A percentile compares a stretch with the other conserved stretches of the same genome.
These are phyloP conservation scores for Calocybe gangraenosa DNA, from an alignment of 768 basidiomycete genomes.

Conservation along the genomic window DNA sequence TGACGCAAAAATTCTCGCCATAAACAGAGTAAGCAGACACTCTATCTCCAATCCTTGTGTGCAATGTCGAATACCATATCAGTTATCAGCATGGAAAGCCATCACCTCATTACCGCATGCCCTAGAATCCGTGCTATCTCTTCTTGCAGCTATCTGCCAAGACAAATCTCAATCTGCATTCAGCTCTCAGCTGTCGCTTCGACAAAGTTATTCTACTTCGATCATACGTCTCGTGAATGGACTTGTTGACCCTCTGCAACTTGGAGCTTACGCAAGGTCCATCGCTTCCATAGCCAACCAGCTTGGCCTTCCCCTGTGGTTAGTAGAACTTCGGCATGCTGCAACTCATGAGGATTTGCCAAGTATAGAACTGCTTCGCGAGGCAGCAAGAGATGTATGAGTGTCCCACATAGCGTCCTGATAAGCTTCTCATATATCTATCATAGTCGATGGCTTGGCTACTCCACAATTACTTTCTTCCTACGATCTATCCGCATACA, in stretches of 20 bases:
- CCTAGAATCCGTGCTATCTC: constrained; percentile 64
- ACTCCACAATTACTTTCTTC: constrained; percentile 78
- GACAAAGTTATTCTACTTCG: constrained; percentile 78
- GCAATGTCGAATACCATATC: constrained; percentile 8
- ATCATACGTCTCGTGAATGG: constrained; percentile 91
- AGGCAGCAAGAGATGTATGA: constrained; percentile 67
- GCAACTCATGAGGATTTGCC: constrained; percentile 96
- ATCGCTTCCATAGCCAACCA: constrained; percentile 86
- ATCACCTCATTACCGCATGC: constrained; percentile 76
- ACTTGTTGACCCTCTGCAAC: constrained; percentile 90
- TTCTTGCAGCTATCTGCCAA: constrained; percentile 56
- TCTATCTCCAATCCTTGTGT: constrained; percentile 1
- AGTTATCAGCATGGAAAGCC: constrained; percentile 82
- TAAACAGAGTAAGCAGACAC: constrained; percentile 58
- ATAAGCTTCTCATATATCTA: constrained; percentile 6
- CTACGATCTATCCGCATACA: constrained; percentile 57
- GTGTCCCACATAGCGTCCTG: background rate
- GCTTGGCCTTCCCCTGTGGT: constrained; percentile 80
- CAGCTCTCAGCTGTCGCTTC: constrained; percentile 43
- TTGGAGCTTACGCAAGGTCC: constrained; percentile 83
- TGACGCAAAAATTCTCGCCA: constrained; percentile 51
- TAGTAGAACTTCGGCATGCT: constrained; percentile 91
- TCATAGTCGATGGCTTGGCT: constrained; percentile 79
- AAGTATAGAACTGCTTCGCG: constrained; percentile 70
- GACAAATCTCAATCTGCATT: constrained; percentile 34